Evolutionary conservation across 495 filamentous ascomycete genomes (phyloP).

Genomic region (Penicillium cinerascens): DNA sequence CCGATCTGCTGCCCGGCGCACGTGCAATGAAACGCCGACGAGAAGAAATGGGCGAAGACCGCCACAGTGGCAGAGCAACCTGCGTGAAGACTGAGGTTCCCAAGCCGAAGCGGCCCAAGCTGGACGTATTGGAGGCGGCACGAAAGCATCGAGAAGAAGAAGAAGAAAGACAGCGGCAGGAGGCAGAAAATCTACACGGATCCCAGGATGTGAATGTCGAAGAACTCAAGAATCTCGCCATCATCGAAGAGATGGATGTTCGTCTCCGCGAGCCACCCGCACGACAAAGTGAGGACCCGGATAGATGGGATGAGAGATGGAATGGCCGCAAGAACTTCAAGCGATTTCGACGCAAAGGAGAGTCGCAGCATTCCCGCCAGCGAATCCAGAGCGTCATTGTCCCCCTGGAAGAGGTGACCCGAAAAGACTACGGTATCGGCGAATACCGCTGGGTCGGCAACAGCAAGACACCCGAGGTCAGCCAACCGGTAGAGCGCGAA

Average conservation of each 20-base stretch:
- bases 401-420: constrained; percentile 71
- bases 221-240: constrained; percentile 69
- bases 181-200: constrained; percentile 48
- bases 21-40: constrained; percentile 67
- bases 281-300: constrained; percentile 43
- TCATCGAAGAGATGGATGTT: constrained; percentile 78
- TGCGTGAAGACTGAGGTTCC: constrained; percentile 21
- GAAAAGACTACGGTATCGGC: constrained; percentile 78
- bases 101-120: constrained; percentile 49
- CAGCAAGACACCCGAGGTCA: constrained; percentile 20
- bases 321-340: constrained; percentile 98
- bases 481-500: constrained; percentile 16
- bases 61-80: constrained; percentile 5
- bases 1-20: constrained; percentile 66
- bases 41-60: constrained; percentile 25
- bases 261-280: constrained; percentile 20
- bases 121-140: constrained; percentile 67
- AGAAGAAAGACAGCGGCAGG: constrained; percentile 40
- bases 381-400: constrained; percentile 66
- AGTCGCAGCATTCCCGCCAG: constrained; percentile 37
- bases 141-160: constrained; percentile 62
- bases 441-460: constrained; percentile 70
- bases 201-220: constrained; percentile 60
- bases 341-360: constrained; percentile 67
- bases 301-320: constrained; percentile 87